Conservation (phyloP, 1,284 basidiomycete genomes). For the Lignosus rhinocerotis region DNA sequence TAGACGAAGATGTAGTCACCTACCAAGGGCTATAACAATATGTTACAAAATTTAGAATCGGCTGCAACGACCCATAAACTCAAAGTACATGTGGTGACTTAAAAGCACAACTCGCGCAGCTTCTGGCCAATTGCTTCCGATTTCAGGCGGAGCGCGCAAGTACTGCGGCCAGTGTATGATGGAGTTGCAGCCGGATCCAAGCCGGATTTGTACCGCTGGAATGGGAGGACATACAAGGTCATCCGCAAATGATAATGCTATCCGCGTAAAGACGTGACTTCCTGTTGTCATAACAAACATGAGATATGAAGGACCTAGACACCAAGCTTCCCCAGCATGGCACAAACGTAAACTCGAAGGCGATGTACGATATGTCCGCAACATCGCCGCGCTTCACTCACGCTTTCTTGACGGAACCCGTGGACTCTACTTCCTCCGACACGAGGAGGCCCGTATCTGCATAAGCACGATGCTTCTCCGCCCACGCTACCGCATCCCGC, state of each 20-base stretch:
- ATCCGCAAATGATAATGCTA: no score
- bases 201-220: background rate
- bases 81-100: background rate
- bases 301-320: background rate
- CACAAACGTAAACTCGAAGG: background rate
- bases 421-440: conserved; percentile 22
- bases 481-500: conserved; percentile 66
- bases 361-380: background rate
- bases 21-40: background rate
- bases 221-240: background rate
- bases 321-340: background rate
- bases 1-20: background rate
- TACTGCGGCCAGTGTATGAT: background rate
- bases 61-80: background rate
- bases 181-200: background rate
- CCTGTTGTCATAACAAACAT: background rate
- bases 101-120: background rate
- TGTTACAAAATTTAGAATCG: background rate
- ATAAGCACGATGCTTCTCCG: conserved; percentile 38
- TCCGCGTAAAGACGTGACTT: background rate
- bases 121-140: background rate
- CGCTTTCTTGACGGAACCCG: conserved; percentile 3
- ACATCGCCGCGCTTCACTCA: background rate
- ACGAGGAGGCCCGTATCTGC: conserved; percentile 28
- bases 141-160: background rate